Evolutionary conservation across 768 basidiomycete genomes (phyloP).

Genomic region (Rhodosporidiobolus odoratus): DNA sequence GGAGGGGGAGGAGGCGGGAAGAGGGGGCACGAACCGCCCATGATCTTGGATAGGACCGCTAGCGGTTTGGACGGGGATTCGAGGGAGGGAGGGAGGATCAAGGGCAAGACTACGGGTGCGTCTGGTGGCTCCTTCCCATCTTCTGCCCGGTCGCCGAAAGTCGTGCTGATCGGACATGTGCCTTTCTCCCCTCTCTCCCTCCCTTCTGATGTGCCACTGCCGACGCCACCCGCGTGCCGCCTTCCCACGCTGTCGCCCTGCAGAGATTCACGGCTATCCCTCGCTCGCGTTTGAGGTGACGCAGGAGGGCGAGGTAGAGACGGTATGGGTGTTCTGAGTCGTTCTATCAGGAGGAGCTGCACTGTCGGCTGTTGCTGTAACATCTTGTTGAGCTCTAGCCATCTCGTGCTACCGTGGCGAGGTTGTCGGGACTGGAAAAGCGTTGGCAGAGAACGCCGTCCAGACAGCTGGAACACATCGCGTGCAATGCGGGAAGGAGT

Average conservation of each 20-base stretch:
- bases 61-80: background rate
- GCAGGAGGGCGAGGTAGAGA: constrained; percentile 25
- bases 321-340: constrained; percentile 32
- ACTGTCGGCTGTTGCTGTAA: too few species aligned
- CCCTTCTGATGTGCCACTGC: background rate
- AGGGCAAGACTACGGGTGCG: constrained; percentile 33
- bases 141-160: background rate
- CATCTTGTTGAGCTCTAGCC: too few species aligned
- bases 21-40: constrained; percentile 25
- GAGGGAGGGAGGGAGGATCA: background rate
- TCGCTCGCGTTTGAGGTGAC: constrained; percentile 34
- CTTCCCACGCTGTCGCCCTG: too few species aligned
- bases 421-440: too few species aligned
- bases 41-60: constrained; percentile 35
- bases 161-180: too few species aligned
- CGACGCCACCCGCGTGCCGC: background rate
- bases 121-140: background rate
- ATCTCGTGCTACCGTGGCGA: too few species aligned
- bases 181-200: background rate
- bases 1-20: background rate
- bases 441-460: too few species aligned
- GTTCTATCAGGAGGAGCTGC: too few species aligned
- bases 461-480: too few species aligned
- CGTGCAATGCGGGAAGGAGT: too few species aligned
- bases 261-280: constrained; percentile 35